phyloP scores from a whole-genome alignment of 176 grass and related monocot species.

The Themeda triandra region DNA sequence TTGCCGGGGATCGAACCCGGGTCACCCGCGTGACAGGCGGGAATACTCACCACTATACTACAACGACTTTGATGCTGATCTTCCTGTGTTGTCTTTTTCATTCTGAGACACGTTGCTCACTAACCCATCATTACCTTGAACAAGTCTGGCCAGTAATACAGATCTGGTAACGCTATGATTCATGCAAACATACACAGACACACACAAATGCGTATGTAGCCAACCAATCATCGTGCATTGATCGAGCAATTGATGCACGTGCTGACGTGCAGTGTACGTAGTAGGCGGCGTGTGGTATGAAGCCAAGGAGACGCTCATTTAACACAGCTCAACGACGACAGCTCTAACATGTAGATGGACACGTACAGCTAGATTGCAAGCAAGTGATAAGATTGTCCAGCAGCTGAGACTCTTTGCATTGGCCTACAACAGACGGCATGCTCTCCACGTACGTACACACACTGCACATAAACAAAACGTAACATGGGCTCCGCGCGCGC shows the following conservation, averaged over 20 bases:
- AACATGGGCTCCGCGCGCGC: no score
- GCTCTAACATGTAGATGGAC: not conserved
- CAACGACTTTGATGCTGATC: not conserved
- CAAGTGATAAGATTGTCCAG: not conserved
- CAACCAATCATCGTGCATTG: not conserved
- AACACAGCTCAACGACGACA: not conserved
- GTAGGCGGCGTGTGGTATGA: not conserved
- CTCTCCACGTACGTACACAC: no score
- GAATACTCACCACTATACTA: conserved; percentile 42
- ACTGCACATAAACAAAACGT: no score
- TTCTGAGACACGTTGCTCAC: no score
- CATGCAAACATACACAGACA: not conserved
- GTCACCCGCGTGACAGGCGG: conserved; percentile 85
- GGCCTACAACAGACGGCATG: no score
- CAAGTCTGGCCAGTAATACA: no score
- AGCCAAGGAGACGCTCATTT: not conserved
- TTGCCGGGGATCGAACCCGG: conserved; percentile 98
- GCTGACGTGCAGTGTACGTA: not conserved
- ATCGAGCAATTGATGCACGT: not conserved
- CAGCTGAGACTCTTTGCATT: no score
- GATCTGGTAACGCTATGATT: not conserved
- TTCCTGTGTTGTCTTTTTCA: no score
- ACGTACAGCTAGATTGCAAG: not conserved
- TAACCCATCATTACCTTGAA: no score
- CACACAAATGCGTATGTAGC: not conserved